Evolutionary conservation across 108 stramenopile species (phyloP).

Genomic region (Fragilaria crotonensis): DNA sequence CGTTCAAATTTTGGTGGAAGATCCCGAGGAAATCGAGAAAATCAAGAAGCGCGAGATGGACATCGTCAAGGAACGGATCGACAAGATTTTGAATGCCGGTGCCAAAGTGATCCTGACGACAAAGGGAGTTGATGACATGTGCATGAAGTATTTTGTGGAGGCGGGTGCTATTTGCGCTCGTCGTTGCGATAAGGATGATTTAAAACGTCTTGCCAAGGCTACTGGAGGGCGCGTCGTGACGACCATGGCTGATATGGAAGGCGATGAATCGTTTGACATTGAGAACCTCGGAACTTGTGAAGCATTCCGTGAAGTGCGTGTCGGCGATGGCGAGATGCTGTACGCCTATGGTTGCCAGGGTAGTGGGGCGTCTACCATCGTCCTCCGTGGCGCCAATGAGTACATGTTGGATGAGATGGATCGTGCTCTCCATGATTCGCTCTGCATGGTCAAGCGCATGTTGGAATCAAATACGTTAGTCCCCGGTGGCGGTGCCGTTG

Average conservation of each 20-base stretch:
- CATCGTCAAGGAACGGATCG: constrained; percentile 98
- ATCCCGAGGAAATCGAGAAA: constrained; percentile 89
- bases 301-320: constrained; percentile 90
- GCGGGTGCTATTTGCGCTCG: constrained; percentile 94
- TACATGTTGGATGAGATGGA: constrained; percentile 99
- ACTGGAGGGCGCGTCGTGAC: constrained; percentile 93
- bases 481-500: constrained; percentile 98
- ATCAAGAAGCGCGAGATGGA: constrained; percentile 98
- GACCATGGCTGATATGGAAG: constrained; percentile 99
- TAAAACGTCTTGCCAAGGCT: constrained; percentile 96
- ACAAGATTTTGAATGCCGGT: constrained; percentile 94
- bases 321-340: constrained; percentile 98
- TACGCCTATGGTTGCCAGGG: constrained; percentile 91
- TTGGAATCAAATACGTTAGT: constrained; percentile 95
- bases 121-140: constrained; percentile 98
- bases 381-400: constrained; percentile 98
- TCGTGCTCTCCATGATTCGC: constrained; percentile 94
- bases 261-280: constrained; percentile 93
- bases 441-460: constrained; percentile 98
- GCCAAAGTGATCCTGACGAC: constrained; percentile 97
- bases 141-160: constrained; percentile 99
- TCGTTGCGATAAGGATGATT: constrained; percentile 93
- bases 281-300: constrained; percentile 80
- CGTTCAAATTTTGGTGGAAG: constrained; percentile 87
- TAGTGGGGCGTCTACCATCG: constrained; percentile 87